Percentiles rank a stretch among this genome's conserved stretches.
Evolutionary conservation across 2,329 filamentous ascomycete species (phyloP).

Genomic region (Trichoderma hamatum): DNA sequence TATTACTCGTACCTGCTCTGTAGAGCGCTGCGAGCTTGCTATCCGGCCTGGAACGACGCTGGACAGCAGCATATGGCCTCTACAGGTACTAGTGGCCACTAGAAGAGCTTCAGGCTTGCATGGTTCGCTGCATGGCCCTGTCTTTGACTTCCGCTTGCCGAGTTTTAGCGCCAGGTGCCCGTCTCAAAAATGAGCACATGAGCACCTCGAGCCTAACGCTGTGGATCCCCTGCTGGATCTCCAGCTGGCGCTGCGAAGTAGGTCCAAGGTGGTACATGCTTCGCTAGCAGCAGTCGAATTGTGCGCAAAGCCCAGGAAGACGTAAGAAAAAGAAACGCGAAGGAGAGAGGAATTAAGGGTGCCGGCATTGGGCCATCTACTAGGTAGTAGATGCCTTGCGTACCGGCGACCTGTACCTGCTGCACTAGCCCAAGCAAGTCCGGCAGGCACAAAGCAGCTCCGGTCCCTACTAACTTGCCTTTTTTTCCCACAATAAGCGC

Average conservation of each 20-base stretch:
- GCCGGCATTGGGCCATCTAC: not conserved
- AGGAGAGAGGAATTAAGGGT: not conserved
- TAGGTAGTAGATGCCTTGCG: not conserved
- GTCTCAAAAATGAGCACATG: slow-evolving; percentile 52
- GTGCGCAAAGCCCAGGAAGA: not conserved
- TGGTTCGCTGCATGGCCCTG: slow-evolving; percentile 26
- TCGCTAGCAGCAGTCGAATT: not conserved
- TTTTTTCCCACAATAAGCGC: slow-evolving; percentile 16
- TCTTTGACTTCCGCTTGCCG: slow-evolving; percentile 43
- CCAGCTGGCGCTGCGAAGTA: slow-evolving; percentile 1
- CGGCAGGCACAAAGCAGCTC: not conserved
- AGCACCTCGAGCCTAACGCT: slow-evolving; percentile 46
- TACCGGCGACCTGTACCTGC: not conserved
- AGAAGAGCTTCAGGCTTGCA: slow-evolving; percentile 23
- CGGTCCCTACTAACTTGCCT: not conserved
- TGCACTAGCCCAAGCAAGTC: not conserved
- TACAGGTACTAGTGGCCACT: slow-evolving; percentile 19
- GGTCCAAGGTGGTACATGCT: not conserved
- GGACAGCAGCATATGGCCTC: slow-evolving; percentile 6
- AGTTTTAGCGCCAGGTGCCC: slow-evolving; percentile 45
- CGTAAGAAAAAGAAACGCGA: not conserved
- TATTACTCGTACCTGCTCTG: too few species aligned
- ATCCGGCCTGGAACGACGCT: not conserved
- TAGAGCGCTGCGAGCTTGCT: slow-evolving; percentile 7
- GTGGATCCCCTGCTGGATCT: slow-evolving; percentile 37